Evolutionary conservation across 306 rosid species (phyloP), one percentile per base, ranked within the genome.

Genomic region (Rosa persica): DNA sequence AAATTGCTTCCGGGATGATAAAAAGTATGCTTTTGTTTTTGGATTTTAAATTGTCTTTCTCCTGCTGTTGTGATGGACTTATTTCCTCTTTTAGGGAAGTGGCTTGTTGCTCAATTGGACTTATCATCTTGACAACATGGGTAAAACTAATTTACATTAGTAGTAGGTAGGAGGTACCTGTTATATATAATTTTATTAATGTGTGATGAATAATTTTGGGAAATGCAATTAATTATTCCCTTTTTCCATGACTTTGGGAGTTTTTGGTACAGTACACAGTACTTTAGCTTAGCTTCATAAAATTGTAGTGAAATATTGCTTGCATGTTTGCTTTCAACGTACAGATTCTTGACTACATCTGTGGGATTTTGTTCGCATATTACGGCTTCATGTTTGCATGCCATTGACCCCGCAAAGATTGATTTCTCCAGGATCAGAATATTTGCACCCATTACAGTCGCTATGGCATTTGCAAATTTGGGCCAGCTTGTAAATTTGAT

Each of bases 391-490:
- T 25, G 70, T 44, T 44, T 40, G 68, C 68, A 57, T 40, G 54
- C 6, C 55, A 75, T 74, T 74, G 38, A 73, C 43, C 23, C 6
- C 77, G 39, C 15, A 74, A 38, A 55, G 25, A 52, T 73, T 66
- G 64, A 52, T 77, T 74, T 55, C 82, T 84, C 70, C 91, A 96
- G 98, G 99, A 89, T 75, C 89, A 91, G 89, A 87, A 79, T 55
- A 69, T 85, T 67, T 96, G 99, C 91, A 19, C 91, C 0, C 83
- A 91, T 78, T 96, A 88, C 83, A 89, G 94, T 78, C 93, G 90
- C 62, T 91, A 89, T 55, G 99, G 99, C 84, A 93, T 96, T 74
- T 93, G 98, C 90, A 96, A 93, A 83, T 96, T 79, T 11, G 98
- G 99, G 77, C 97, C 98, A 38, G 88, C 94, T 38, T 96, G 98